These are phyloP conservation scores for Rosellinia necatrix DNA, from an alignment of 2,329 filamentous ascomycete species.

Conservation along the genomic window DNA sequence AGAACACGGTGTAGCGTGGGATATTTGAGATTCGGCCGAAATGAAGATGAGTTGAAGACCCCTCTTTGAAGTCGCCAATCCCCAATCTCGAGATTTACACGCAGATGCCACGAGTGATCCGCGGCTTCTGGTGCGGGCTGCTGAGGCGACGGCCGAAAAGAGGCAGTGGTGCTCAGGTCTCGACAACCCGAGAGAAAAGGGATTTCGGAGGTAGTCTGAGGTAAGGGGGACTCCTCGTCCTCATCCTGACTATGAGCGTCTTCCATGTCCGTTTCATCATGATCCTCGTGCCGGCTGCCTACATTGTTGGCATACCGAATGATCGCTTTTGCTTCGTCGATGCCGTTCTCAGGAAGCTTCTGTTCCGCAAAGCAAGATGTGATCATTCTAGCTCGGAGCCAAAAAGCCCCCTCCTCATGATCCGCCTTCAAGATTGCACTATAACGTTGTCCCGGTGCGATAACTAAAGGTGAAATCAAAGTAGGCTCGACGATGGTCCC, in stretches of 20 bases:
- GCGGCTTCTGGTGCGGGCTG: conserved; percentile 51
- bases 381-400: conserved; percentile 67
- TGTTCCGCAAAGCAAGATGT: conserved; percentile 63
- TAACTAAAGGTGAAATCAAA: conserved; percentile 63
- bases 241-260: conserved; percentile 7
- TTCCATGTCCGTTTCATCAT: conserved; percentile 4
- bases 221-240: conserved; percentile 34
- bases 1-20: conserved; percentile 58
- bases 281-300: conserved; percentile 20
- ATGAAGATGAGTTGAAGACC: conserved; percentile 61
- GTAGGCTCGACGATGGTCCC: conserved; percentile 67
- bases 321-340: conserved; percentile 53
- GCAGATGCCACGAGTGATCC: conserved; percentile 58
- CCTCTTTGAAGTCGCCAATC: conserved; percentile 62
- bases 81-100: conserved; percentile 64
- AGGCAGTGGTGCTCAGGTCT: conserved; percentile 52
- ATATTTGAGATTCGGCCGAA: conserved; percentile 51
- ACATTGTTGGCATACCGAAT: conserved; percentile 47
- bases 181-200: conserved; percentile 49
- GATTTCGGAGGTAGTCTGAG: conserved; percentile 45
- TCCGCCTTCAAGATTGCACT: conserved; percentile 68
- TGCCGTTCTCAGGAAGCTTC: conserved; percentile 47
- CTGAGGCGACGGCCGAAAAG: conserved; percentile 50
- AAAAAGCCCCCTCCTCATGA: conserved; percentile 60
- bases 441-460: conserved; percentile 73